Evolutionary conservation across 1,139 yeast genomes (phyloP), one percentile per base, ranked within the genome.

Genomic region (Lodderomyces metapsilosis): DNA sequence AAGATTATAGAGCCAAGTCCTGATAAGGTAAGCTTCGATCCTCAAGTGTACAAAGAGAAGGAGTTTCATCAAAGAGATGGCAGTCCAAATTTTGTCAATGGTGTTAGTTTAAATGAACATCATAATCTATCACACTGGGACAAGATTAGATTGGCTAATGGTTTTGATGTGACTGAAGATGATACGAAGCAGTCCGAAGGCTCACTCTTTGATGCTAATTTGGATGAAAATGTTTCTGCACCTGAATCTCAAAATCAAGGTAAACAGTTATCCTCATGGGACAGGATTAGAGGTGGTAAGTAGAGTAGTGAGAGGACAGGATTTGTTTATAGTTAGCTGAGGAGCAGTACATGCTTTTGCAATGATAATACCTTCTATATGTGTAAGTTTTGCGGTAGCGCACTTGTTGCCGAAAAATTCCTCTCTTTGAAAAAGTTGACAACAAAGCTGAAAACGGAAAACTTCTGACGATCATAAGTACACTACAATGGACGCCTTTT

Each of bases 401-500:
- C 22, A 4, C 13, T 9, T 5, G 12, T 17, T 11, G 36, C 22
- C 13, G 4, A 30, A 31, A 28, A 13, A 15, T 5, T 8, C n/a
- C n/a, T n/a, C 32, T 13, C 4, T 15, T 8, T 25, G 8, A 4
- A n/a, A 24, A 34, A 32, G 32, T 28, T 36, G 35, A 24, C 43
- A 34, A 40, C 33, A 20, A 41, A 28, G 11, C 42, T 32, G 5
- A 8, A 8, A 20, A 20, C 8, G 5, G 22, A 20, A 20, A 20
- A 20, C 22, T 20, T 8, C 22, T 20, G n/a, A n/a, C n/a, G n/a
- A n/a, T n/a, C n/a, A n/a, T 9, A 23, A 10, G 11, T 23, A 5
- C 9, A 7, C 32, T 11, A 56, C 36, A 34, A 68, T 68, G 74
- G 71, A 68, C 47, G 57, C 61, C 36, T 67, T 66, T 45, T 59